Percentiles rank a stretch among this genome's conserved stretches.
These are phyloP conservation scores for Ramalina intermedia DNA, from an alignment of 495 filamentous ascomycete species.

Conservation along the genomic window DNA sequence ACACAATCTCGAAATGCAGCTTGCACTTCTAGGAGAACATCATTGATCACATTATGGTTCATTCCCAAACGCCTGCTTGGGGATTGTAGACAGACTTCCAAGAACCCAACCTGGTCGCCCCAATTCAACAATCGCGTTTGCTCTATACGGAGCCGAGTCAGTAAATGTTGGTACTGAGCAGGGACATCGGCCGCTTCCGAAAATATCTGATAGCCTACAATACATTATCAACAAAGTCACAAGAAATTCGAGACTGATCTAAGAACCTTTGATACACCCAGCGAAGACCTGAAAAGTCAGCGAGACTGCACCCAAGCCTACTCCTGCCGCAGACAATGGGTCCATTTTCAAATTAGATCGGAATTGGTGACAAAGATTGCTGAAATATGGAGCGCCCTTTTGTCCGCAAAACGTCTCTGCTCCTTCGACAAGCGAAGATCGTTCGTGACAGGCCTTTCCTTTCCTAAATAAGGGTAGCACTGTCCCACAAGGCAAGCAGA, in stretches of 20 bases:
- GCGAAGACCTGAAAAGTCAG: constrained; percentile 9
- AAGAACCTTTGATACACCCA: constrained; percentile 9
- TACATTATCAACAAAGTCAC: background rate
- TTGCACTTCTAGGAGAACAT: constrained; percentile 10
- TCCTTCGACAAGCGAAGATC: too few species aligned
- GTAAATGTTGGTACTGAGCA: constrained; percentile 7
- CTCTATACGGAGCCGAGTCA: constrained; percentile 9
- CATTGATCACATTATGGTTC: constrained; percentile 8
- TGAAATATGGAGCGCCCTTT: too few species aligned
- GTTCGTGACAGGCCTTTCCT: too few species aligned
- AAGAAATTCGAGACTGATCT: background rate
- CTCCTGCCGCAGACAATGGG: constrained; percentile 7
- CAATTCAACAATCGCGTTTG: constrained; percentile 10
- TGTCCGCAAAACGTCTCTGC: too few species aligned
- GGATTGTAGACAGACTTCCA: background rate
- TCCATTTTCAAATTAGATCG: constrained; percentile 1
- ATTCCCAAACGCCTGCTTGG: constrained; percentile 1
- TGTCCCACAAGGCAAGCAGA: too few species aligned
- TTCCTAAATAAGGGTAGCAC: too few species aligned
- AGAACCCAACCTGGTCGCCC: constrained; percentile 8
- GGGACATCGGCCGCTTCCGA: constrained; percentile 8
- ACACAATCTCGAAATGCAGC: constrained; percentile 2
- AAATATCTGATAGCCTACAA: constrained; percentile 10
- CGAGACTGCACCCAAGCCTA: constrained; percentile 8
- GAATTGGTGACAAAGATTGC: too few species aligned